phyloP scores from a whole-genome alignment of 805 yeast genomes.

The Myxozyma vanderwaltii region DNA sequence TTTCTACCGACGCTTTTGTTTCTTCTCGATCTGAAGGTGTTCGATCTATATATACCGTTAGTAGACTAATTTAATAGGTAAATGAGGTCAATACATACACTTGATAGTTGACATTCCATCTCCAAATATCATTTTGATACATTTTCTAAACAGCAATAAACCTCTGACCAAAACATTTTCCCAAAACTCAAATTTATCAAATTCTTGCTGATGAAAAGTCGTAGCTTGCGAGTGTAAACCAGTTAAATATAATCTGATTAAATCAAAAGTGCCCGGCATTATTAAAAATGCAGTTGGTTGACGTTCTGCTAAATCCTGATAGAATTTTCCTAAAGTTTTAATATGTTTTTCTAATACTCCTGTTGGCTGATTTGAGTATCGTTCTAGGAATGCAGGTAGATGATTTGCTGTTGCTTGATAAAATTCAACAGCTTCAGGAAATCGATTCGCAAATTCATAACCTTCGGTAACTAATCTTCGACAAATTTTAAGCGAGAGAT shows the following conservation, averaged over 20 bases:
- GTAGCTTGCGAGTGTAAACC: conserved; percentile 66
- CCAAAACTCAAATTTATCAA: conserved; percentile 68
- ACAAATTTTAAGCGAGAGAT: conserved; percentile 71
- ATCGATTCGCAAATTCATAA: conserved; percentile 66
- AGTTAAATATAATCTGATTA: conserved; percentile 62
- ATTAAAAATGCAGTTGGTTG: conserved; percentile 74
- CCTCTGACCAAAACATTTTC: conserved; percentile 63
- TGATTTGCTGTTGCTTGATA: conserved; percentile 59
- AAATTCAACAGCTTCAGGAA: conserved; percentile 60
- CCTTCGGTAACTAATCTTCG: conserved; percentile 69
- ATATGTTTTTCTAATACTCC: conserved; percentile 66
- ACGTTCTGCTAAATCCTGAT: conserved; percentile 56
- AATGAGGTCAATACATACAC: conserved; percentile 3
- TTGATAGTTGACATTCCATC: conserved; percentile 61
- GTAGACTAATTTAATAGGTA: background rate
- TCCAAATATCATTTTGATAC: conserved; percentile 62
- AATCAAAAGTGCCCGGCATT: conserved; percentile 62
- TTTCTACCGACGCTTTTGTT: conserved; percentile 56
- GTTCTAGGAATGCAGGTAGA: conserved; percentile 56
- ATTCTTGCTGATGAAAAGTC: conserved; percentile 47
- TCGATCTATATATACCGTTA: conserved; percentile 44
- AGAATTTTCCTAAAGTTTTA: conserved; percentile 74
- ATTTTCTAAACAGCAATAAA: conserved; percentile 62
- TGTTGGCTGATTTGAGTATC: conserved; percentile 50
- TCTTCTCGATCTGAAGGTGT: conserved; percentile 68